These are phyloP conservation scores for Trypanosoma brucei DNA, from an alignment of 208 protist genomes.

Conservation along the genomic window DNA sequence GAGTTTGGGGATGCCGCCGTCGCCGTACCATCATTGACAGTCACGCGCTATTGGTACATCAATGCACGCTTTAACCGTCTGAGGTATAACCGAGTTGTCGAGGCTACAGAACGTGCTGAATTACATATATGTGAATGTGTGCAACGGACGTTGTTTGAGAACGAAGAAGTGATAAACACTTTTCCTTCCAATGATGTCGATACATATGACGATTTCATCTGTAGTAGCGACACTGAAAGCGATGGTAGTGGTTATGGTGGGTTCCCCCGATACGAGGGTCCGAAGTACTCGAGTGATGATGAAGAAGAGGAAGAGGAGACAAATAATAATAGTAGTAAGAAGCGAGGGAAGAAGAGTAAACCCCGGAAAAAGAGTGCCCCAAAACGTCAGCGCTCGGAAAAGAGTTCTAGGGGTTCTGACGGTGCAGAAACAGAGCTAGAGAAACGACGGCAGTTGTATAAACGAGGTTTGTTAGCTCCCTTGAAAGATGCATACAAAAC, in stretches of 20 bases:
- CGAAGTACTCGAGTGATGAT: conserved; percentile 4
- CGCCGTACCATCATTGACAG: conserved; percentile 32
- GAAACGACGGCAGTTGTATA: conserved; percentile 13
- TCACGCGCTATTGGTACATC: conserved; percentile 73
- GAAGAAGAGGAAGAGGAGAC: conserved; percentile 4
- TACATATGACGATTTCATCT: conserved; percentile 22
- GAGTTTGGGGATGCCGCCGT: not conserved
- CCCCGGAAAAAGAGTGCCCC: not conserved
- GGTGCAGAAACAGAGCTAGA: not conserved
- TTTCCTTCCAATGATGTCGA: conserved; percentile 16
- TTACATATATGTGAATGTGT: conserved; percentile 31
- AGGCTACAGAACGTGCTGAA: conserved; percentile 44
- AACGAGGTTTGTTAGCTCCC: conserved; percentile 21
- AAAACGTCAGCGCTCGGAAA: too few relatives aligned
- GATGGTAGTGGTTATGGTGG: conserved; percentile 2
- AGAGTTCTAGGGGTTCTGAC: too few relatives aligned
- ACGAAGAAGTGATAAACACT: conserved; percentile 32
- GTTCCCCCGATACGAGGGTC: conserved; percentile 10
- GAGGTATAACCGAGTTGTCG: conserved; percentile 83
- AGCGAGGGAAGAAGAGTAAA: conserved; percentile 1
- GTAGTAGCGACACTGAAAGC: conserved; percentile 12
- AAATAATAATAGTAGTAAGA: not conserved
- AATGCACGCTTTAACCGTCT: conserved; percentile 79
- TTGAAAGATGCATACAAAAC: conserved; percentile 9
- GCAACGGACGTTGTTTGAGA: conserved; percentile 34